These are phyloP conservation scores for Backusella westeae DNA, from an alignment of 192 early-diverging fungal species.

Conservation along the genomic window DNA sequence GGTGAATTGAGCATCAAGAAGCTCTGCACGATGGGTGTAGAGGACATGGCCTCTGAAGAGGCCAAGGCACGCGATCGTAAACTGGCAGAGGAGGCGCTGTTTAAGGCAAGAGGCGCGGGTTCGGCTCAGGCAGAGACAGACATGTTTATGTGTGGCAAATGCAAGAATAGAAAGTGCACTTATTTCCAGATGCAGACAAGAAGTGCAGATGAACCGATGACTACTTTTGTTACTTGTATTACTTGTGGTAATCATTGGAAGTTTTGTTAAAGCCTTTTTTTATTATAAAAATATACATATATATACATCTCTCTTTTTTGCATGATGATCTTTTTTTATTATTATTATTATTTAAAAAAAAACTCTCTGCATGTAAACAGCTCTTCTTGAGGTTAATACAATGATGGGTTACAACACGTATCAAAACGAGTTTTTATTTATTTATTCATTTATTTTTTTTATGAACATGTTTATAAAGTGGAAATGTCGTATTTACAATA, in stretches of 20 bases:
- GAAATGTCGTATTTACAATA: too few relatives aligned
- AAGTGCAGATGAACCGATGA: slow-evolving; percentile 98
- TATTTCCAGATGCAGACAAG: slow-evolving; percentile 88
- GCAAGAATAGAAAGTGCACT: slow-evolving; percentile 80
- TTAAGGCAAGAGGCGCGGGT: slow-evolving; percentile 73
- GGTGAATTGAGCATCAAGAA: slow-evolving; percentile 61
- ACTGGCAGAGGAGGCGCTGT: slow-evolving; percentile 70
- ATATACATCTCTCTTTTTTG: background rate
- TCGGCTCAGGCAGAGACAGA: slow-evolving; percentile 81
- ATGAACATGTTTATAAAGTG: too few relatives aligned
- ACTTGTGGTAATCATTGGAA: slow-evolving; percentile 89
- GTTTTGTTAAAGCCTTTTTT: slow-evolving; percentile 6
- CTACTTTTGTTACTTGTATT: slow-evolving; percentile 91
- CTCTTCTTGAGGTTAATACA: too few relatives aligned
- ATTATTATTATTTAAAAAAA: too few relatives aligned
- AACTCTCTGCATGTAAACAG: too few relatives aligned
- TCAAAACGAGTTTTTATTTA: too few relatives aligned
- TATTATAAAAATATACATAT: background rate
- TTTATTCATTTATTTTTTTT: too few relatives aligned
- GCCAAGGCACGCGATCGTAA: slow-evolving; percentile 66
- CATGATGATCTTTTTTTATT: too few relatives aligned
- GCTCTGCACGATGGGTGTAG: slow-evolving; percentile 75
- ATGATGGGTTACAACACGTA: background rate
- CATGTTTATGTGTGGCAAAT: slow-evolving; percentile 92
- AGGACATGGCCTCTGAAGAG: slow-evolving; percentile 92